Percentiles rank a stretch among this genome's conserved stretches.
phyloP scores from a whole-genome alignment of 371 early-diverging fungal species.

The Rhizopus microsporus region DNA sequence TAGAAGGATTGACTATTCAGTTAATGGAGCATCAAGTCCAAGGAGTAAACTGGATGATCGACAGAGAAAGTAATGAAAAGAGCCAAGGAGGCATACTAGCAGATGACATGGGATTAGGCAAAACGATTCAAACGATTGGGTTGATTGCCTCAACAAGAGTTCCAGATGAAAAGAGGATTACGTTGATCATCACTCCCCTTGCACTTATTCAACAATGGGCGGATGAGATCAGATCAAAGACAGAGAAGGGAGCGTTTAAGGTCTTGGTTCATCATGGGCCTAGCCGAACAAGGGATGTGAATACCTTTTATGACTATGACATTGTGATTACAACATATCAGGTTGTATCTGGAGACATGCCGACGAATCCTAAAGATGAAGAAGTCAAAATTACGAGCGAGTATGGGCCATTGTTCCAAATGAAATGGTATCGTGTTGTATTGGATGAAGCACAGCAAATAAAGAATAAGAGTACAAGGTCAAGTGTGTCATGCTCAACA shows the following conservation, averaged over 20 bases:
- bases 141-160: slow-evolving; percentile 56
- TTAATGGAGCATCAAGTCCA: slow-evolving; percentile 44
- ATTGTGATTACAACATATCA: slow-evolving; percentile 75
- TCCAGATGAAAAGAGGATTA: slow-evolving; percentile 36
- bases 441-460: slow-evolving; percentile 91
- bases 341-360: slow-evolving; percentile 58
- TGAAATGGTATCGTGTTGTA: slow-evolving; percentile 55
- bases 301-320: slow-evolving; percentile 58
- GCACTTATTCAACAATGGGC: slow-evolving; percentile 74
- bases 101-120: slow-evolving; percentile 91
- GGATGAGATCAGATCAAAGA: slow-evolving; percentile 59
- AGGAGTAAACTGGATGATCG: slow-evolving; percentile 53
- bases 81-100: slow-evolving; percentile 76
- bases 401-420: slow-evolving; percentile 45
- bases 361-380: slow-evolving; percentile 10
- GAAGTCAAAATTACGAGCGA: slow-evolving; percentile 2
- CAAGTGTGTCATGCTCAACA: slow-evolving; percentile 61
- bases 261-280: slow-evolving; percentile 68
- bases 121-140: slow-evolving; percentile 86
- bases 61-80: slow-evolving; percentile 41
- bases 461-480: slow-evolving; percentile 72
- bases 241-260: slow-evolving; percentile 40
- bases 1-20: slow-evolving; percentile 36
- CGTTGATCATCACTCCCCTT: slow-evolving; percentile 69
- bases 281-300: slow-evolving; percentile 34